A percentile compares a stretch with the other conserved stretches of the same genome.
These are phyloP conservation scores for Glaciozyma martinii DNA, from an alignment of 768 basidiomycete genomes.

Conservation along the genomic window DNA sequence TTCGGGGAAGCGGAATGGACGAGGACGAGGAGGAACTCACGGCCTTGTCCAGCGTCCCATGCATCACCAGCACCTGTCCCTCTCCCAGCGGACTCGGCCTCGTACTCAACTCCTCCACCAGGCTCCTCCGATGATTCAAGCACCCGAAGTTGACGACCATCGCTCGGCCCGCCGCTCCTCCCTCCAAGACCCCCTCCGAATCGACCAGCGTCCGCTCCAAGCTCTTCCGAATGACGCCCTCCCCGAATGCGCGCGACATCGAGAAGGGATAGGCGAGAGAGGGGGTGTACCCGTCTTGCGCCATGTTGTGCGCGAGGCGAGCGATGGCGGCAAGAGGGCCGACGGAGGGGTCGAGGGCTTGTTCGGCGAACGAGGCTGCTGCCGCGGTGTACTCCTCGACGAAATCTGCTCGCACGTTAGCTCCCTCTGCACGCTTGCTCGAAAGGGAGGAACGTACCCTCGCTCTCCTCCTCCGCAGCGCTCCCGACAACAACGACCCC, in stretches of 20 bases:
- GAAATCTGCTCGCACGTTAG: background rate
- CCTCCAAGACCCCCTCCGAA: background rate
- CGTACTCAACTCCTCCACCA: background rate
- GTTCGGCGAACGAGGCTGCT: background rate
- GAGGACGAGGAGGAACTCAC: background rate
- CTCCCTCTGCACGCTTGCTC: background rate
- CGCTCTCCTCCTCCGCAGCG: slow-evolving; percentile 5
- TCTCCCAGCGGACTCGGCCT: background rate
- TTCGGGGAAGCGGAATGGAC: background rate
- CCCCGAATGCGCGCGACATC: background rate
- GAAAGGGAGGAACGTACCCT: background rate
- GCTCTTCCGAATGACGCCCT: background rate
- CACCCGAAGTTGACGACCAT: background rate
- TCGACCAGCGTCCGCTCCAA: background rate
- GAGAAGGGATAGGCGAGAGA: background rate
- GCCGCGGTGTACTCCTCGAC: background rate
- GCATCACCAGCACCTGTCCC: slow-evolving; percentile 1
- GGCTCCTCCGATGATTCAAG: background rate
- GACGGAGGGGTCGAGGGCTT: background rate
- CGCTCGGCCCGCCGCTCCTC: background rate
- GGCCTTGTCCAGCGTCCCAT: background rate
- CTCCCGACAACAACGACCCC: slow-evolving; percentile 3
- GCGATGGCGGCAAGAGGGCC: background rate
- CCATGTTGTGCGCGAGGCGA: background rate
- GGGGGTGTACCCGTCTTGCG: background rate